Base-by-base conservation (phyloP, 1,284 basidiomycete species). In the Sparassis latifolia region DNA sequence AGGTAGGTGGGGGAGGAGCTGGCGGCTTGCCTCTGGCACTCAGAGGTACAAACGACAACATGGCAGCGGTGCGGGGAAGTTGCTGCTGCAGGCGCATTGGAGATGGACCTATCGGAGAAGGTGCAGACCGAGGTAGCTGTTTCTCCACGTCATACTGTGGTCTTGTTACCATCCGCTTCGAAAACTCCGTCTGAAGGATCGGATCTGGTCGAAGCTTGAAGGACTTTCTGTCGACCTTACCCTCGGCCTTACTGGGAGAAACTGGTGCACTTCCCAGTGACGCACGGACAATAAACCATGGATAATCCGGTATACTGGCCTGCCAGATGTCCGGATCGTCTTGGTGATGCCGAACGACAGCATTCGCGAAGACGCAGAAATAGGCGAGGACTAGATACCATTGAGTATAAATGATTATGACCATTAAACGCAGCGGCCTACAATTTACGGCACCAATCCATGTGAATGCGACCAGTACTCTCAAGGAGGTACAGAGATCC, bases 371-470 rank as follows among this genome's bases (percentile, higher is more conserved):
- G 4, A 63, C 52, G 41, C 70, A 51, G 42, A 79, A 64, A 58
- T 81, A 78, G 12, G 66, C 35, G 37, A 78, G 56, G 55, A 78
- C 76, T 80, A 37, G 35, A 12, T 37, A 37, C 35, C 7, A 12
- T 37, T 37, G 35, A 7, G 12, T 37, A 12, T 37, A 37, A 7
- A 12, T 37, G 7, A 37, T 37, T 37, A 6, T 12, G 12, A 37
- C 12, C 12, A 7, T 12, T 37, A 31, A 53, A 49, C 20, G 5
- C 3, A 55, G 45, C 41, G 27, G 56, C 85, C 60, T 57, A 89
- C 86, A 62, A 42, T 74, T 69, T 37, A 73, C 61, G 35, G 78
- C 71, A 58, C 70, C 76, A 35, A 78, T 68, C 87, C 86, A 89
- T 41, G 79, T 71, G 59, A 87, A 86, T 3, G 74, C 82, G 55